Evolutionary conservation across 2,329 filamentous ascomycete species (phyloP).

Genomic region (Neopestalotiopsis rosae): DNA sequence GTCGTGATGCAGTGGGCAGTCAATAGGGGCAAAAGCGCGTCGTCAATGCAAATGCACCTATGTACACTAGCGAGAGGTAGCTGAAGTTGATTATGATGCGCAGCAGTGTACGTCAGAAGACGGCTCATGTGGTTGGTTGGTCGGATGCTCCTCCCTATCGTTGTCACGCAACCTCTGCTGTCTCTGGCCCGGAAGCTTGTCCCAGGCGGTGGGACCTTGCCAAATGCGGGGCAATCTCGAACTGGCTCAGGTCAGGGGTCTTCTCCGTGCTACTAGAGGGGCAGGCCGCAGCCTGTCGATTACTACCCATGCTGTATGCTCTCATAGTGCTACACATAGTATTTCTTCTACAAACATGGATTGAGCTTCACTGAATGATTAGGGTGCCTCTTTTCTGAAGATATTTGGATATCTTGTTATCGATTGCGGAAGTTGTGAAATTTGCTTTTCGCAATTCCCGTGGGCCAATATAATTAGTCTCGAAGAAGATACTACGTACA

Average conservation of each 20-base stretch:
- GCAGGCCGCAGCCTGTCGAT: not conserved
- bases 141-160: conserved; percentile 14
- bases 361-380: no score
- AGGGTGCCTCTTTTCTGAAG: no score
- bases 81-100: conserved; percentile 11
- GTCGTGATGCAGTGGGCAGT: not conserved
- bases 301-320: not conserved
- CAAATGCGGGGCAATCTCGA: conserved; percentile 17
- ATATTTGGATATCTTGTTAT: no score
- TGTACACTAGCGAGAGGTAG: not conserved
- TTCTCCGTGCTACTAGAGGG: not conserved
- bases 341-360: no score
- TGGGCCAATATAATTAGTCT: no score
- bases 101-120: not conserved
- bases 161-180: not conserved
- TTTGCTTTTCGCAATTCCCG: no score
- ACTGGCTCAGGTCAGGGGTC: conserved; percentile 11
- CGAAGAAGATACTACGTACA: no score
- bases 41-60: not conserved
- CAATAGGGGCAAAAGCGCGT: not conserved
- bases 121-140: conserved; percentile 15
- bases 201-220: conserved; percentile 13
- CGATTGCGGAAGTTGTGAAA: no score
- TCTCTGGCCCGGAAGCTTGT: conserved; percentile 6
- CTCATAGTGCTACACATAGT: no score